Base-by-base conservation (phyloP, 371 early-diverging fungal genomes). In the Apophysomyces variabilis region DNA sequence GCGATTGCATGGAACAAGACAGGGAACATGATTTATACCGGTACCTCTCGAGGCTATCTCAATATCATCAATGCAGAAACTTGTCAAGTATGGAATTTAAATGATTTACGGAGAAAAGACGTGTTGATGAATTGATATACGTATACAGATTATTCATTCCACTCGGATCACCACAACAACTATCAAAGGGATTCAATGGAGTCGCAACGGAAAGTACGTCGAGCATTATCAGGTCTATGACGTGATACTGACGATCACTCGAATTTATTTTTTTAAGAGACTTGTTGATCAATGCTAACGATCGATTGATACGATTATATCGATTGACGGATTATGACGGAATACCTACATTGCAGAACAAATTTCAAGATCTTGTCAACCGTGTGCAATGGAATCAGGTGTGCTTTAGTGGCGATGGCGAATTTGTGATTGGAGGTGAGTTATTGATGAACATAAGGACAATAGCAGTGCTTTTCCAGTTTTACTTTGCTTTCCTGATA, bases 301-400 rank as follows among this genome's bases (percentile, higher is more conserved):
- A 95, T 68, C 85, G 91, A 43, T 78, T 84, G 4, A 90, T 95
- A 43, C 87, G 94, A 7, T 74, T 87, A 37, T 90, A 85, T 72
- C 70, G 79, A 62, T 45, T 81, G 65, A 61, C 83, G 57, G 71
- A 79, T 64, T 68, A 82, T 60, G 72, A 80, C 5, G 80, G 74
- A 21, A 66, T 84, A 45, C 86, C 89, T 2, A 81, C 73, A 36
- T 79, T 87, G 41, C 73, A 84, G 18, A 86, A 91, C 66, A 94
- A 93, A 71, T 94, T 93, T 67, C 91, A 91, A 72, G 97, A 97
- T 73, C 82, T 91, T 4, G 93, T 97, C 41, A 93, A 96, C 66
- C 85, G 90, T 47, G 84, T 89, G 50, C 92, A 92, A 65, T 97
- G 98, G 98, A 87, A 84, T 21, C 87, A 90, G 61, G 89, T 90